A percentile compares a stretch with the other conserved stretches of the same genome.
Evolutionary conservation across 2,329 filamentous ascomycete genomes (phyloP).

Genomic region (Paraphoma chrysanthemicola): DNA sequence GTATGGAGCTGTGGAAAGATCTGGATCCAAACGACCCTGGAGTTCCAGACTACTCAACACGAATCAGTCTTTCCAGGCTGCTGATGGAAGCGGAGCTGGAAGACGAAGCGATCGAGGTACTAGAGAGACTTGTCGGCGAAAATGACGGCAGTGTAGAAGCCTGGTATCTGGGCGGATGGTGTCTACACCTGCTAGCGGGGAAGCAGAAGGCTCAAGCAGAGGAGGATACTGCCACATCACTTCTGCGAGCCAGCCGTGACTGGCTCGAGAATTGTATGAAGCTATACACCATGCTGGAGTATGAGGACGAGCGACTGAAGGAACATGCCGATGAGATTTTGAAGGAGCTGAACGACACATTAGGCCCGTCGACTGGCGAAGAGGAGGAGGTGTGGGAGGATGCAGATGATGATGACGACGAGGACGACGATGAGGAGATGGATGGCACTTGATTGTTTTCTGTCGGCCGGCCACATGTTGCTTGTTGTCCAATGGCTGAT

Average conservation of each 20-base stretch:
- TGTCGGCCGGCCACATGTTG: background rate
- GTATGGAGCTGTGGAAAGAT: constrained; percentile 83
- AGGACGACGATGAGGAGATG: constrained; percentile 49
- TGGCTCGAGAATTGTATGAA: constrained; percentile 84
- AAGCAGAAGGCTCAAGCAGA: constrained; percentile 65
- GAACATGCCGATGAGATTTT: constrained; percentile 78
- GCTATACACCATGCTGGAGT: constrained; percentile 79
- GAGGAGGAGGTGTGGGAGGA: constrained; percentile 53
- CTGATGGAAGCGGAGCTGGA: constrained; percentile 91
- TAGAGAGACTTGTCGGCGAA: constrained; percentile 83
- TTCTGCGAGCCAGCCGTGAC: constrained; percentile 76
- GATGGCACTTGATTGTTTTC: constrained; percentile 42
- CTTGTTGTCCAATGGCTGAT: background rate
- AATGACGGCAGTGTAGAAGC: constrained; percentile 95
- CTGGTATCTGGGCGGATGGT: constrained; percentile 97
- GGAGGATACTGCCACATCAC: constrained; percentile 60
- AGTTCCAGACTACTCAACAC: constrained; percentile 84
- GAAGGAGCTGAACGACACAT: constrained; percentile 51
- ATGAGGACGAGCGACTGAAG: constrained; percentile 81
- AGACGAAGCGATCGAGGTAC: constrained; percentile 80
- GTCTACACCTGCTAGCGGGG: constrained; percentile 78
- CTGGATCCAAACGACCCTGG: constrained; percentile 73
- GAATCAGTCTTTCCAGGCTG: constrained; percentile 82
- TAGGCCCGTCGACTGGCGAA: constrained; percentile 52
- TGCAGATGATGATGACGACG: constrained; percentile 40